phyloP scores from a whole-genome alignment of 352 stramenopile species.

The Sclerospora graminicola region DNA sequence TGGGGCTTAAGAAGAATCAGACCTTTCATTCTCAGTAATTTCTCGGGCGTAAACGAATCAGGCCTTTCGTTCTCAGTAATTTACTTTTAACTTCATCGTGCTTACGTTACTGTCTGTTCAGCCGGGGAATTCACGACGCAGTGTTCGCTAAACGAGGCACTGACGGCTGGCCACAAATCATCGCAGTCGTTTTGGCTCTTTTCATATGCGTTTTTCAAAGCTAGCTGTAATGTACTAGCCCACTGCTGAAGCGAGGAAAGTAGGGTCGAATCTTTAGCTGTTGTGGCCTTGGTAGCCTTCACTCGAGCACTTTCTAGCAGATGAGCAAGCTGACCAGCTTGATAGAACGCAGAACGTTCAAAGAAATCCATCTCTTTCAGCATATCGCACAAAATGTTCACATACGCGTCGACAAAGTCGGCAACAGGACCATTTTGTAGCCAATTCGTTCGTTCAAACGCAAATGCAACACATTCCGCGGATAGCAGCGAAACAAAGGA shows the following conservation, averaged over 20 bases:
- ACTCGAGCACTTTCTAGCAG: slow-evolving; percentile 25
- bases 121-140: slow-evolving; percentile 10
- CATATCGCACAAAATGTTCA: slow-evolving; percentile 36
- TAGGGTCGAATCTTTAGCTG: slow-evolving; percentile 10
- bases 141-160: slow-evolving; percentile 14
- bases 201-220: slow-evolving; percentile 25
- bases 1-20: too few species aligned
- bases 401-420: slow-evolving; percentile 37
- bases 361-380: slow-evolving; percentile 40
- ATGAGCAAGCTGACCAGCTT: slow-evolving; percentile 42
- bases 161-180: slow-evolving; percentile 40
- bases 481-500: slow-evolving; percentile 44
- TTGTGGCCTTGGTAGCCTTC: slow-evolving; percentile 25
- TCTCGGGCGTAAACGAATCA: too few species aligned
- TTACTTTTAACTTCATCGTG: slow-evolving; percentile 1
- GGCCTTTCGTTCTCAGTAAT: too few species aligned
- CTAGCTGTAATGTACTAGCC: slow-evolving; percentile 27
- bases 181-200: slow-evolving; percentile 34
- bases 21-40: too few species aligned
- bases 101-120: slow-evolving; percentile 10
- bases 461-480: slow-evolving; percentile 56
- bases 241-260: slow-evolving; percentile 26
- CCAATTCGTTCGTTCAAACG: slow-evolving; percentile 35
- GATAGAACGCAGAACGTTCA: slow-evolving; percentile 57
- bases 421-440: slow-evolving; percentile 24